A percentile compares a stretch with the other conserved stretches of the same genome.
Evolutionary conservation across 768 basidiomycete genomes (phyloP).

Genomic region (Leucocoprinus sp.): DNA sequence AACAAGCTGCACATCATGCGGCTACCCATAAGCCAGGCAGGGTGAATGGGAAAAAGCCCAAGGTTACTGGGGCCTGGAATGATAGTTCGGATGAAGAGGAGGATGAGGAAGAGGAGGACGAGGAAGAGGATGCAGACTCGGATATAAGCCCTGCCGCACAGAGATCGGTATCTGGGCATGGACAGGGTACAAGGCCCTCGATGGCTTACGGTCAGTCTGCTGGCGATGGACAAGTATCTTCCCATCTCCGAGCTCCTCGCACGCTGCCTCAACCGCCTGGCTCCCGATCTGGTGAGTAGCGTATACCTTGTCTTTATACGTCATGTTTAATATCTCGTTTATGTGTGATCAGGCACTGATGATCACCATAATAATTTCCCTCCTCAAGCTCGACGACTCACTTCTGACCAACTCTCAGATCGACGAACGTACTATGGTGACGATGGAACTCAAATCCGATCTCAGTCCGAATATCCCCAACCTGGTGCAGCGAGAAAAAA

Average conservation of each 20-base stretch:
- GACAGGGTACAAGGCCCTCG: slow-evolving; percentile 10
- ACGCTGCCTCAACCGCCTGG: slow-evolving; percentile 59
- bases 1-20: slow-evolving; percentile 74
- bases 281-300: slow-evolving; percentile 37
- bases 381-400: slow-evolving; percentile 36
- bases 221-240: slow-evolving; percentile 25
- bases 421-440: slow-evolving; percentile 48
- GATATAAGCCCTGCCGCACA: slow-evolving; percentile 35
- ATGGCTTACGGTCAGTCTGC: slow-evolving; percentile 19
- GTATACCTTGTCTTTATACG: too few relatives aligned
- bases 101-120: slow-evolving; percentile 77
- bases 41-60: slow-evolving; percentile 51
- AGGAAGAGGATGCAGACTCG: slow-evolving; percentile 64
- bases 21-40: slow-evolving; percentile 71
- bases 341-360: slow-evolving; percentile 27
- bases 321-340: slow-evolving; percentile 12
- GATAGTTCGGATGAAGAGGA: slow-evolving; percentile 80
- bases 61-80: slow-evolving; percentile 47
- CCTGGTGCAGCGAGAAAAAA: slow-evolving; percentile 53
- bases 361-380: slow-evolving; percentile 35
- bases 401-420: slow-evolving; percentile 48
- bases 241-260: slow-evolving; percentile 50
- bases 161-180: slow-evolving; percentile 3
- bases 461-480: slow-evolving; percentile 47
- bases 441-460: slow-evolving; percentile 41